Base-by-base conservation (phyloP, 2,329 filamentous ascomycete genomes). In the Kalmusia sp. region DNA sequence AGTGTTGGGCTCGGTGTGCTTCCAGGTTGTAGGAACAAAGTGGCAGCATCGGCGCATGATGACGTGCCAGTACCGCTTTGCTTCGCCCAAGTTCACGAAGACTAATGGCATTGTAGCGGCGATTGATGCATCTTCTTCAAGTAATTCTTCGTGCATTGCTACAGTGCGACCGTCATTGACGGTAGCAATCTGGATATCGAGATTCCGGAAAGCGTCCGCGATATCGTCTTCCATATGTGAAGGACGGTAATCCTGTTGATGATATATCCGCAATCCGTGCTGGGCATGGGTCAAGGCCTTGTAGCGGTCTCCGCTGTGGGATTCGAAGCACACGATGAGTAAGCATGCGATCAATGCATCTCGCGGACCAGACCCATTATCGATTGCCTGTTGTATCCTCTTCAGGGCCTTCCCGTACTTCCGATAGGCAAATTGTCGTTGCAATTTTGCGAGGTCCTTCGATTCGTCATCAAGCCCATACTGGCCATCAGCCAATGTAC, bases 261-360 rank as follows among this genome's bases (percentile, higher is more conserved):
- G 39, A 14, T 55, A 40, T 3, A 58, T 55, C 28, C 52, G 49
- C n/a, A 58, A 38, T 4, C 55, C 55, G 27, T 55, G 39, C 48
- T 45, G 33, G 19, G 55, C 52, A 33, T 58, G 52, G 2, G 30
- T 14, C 2, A 48, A 11, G 9, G 55, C 55, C 39, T 52, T 55
- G 28, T 58, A 58, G 15, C 52, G 52, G 24, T 58, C 51, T 3
- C 55, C 55, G 7, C 21, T 55, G 37, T 58, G 55, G n/a, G 37
- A 50, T 27, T 58, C 55, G 27, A 58, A 58, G 35, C 49, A 55
- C n/a, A 58, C 46, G 19, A 58, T 49, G 12, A 58, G 52, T 37
- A 58, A 48, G 49, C 55, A 58, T 2, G 55, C 52, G 19, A 58
- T 49, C 19, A 58, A 28, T 11, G 52, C 55, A 39, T 50, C 35